These are phyloP conservation scores for Vanrija sp. DNA, from an alignment of 1,284 basidiomycete genomes.

Conservation along the genomic window DNA sequence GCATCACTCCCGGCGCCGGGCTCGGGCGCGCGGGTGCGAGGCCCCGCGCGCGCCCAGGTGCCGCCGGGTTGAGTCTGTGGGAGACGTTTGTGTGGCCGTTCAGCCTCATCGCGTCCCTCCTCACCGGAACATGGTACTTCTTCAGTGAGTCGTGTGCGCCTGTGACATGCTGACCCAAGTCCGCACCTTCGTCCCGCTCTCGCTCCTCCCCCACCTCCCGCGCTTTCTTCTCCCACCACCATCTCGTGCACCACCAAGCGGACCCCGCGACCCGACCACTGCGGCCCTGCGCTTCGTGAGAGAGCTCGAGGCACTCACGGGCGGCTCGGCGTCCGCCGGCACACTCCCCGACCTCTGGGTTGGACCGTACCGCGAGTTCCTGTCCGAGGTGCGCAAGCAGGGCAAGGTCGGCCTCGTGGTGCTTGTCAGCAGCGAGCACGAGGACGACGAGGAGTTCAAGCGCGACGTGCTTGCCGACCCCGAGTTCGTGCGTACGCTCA, in stretches of 20 bases:
- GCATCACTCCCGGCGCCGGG: slow-evolving; percentile 13
- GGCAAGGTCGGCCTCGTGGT: slow-evolving; percentile 72
- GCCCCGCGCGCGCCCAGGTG: not conserved
- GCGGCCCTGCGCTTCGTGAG: slow-evolving; percentile 34
- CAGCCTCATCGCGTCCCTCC: slow-evolving; percentile 33
- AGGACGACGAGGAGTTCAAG: slow-evolving; percentile 82
- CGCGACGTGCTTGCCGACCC: slow-evolving; percentile 73
- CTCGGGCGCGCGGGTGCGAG: slow-evolving; percentile 9
- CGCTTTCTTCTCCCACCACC: slow-evolving; percentile 43
- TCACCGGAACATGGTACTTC: slow-evolving; percentile 46
- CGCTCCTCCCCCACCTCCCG: slow-evolving; percentile 41
- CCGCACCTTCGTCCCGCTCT: slow-evolving; percentile 43
- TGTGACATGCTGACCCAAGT: slow-evolving; percentile 21
- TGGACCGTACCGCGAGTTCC: slow-evolving; percentile 76
- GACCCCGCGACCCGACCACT: slow-evolving; percentile 32
- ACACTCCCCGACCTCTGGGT: slow-evolving; percentile 71
- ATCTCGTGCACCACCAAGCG: slow-evolving; percentile 15
- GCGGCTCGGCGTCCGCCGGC: slow-evolving; percentile 23
- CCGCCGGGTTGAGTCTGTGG: slow-evolving; percentile 9
- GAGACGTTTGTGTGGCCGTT: slow-evolving; percentile 35
- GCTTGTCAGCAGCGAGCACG: slow-evolving; percentile 85
- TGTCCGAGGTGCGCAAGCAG: slow-evolving; percentile 67
- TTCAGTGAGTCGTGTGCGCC: slow-evolving; percentile 36
- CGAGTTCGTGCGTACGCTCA: slow-evolving; percentile 62
- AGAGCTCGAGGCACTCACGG: slow-evolving; percentile 38